Evolutionary conservation across 495 filamentous ascomycete genomes (phyloP).

Genomic region (Aspergillus kassunensis): DNA sequence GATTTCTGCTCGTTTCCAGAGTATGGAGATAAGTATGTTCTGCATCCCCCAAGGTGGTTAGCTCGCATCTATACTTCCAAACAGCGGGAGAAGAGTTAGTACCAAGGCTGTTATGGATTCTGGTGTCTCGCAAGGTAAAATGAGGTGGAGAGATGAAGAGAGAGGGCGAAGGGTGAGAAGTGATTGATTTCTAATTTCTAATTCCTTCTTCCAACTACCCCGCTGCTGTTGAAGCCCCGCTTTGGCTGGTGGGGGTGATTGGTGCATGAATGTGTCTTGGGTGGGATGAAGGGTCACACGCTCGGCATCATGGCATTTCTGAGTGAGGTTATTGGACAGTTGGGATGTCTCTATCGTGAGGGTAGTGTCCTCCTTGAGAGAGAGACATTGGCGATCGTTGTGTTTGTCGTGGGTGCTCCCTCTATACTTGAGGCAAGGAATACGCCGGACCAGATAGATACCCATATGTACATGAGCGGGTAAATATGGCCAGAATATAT

Average conservation of each 20-base stretch:
- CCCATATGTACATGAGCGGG: too few relatives aligned
- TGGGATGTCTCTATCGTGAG: not conserved
- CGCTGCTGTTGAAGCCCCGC: constrained; percentile 12
- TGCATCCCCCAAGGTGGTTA: not conserved
- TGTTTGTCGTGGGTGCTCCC: too few relatives aligned
- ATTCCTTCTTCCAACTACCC: constrained; percentile 1
- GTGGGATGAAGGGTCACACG: constrained; percentile 6
- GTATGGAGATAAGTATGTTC: not conserved
- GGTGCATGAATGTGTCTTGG: not conserved
- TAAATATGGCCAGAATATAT: too few relatives aligned
- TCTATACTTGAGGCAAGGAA: too few relatives aligned
- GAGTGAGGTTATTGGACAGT: not conserved
- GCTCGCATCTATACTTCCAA: not conserved
- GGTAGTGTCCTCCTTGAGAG: too few relatives aligned
- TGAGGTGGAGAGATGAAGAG: not conserved
- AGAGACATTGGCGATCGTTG: too few relatives aligned
- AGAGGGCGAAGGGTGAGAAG: not conserved
- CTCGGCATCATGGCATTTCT: not conserved
- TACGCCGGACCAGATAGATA: too few relatives aligned
- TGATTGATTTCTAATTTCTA: too few relatives aligned
- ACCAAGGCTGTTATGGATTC: not conserved
- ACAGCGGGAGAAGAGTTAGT: not conserved
- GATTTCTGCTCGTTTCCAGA: not conserved
- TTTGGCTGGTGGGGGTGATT: constrained; percentile 9
- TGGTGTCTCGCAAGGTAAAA: not conserved